A percentile compares a stretch with the other conserved stretches of the same genome.
phyloP scores from a whole-genome alignment of 768 basidiomycete genomes.

The Saitozyma podzolica region DNA sequence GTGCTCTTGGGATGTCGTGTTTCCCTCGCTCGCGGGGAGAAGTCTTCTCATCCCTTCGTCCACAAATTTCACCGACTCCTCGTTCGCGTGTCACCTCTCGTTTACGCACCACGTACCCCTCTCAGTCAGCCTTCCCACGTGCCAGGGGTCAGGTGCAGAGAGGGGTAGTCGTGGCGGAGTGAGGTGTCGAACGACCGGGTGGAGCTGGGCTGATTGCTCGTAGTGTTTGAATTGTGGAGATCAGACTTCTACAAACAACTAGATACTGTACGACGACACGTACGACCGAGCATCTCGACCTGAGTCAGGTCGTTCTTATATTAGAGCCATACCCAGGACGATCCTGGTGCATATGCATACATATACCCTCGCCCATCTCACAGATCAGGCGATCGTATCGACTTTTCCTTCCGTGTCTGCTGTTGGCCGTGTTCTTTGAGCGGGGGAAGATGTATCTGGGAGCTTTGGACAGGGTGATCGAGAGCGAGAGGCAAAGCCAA shows the following conservation, averaged over 20 bases:
- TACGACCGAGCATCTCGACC: too few species aligned
- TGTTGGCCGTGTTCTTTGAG: constrained; percentile 33
- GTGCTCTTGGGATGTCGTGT: constrained; percentile 1
- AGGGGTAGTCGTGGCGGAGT: constrained; percentile 50
- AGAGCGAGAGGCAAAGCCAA: constrained; percentile 5
- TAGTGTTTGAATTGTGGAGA: constrained; percentile 49
- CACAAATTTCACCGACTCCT: too few species aligned
- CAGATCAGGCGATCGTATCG: too few species aligned
- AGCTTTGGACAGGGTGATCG: constrained; percentile 7
- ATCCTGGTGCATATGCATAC: too few species aligned
- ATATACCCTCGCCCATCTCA: too few species aligned
- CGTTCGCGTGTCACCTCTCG: too few species aligned
- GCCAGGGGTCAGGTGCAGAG: constrained; percentile 63
- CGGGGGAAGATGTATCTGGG: constrained; percentile 31
- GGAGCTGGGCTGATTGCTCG: constrained; percentile 22
- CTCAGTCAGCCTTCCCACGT: too few species aligned
- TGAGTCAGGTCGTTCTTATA: too few species aligned
- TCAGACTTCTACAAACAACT: constrained; percentile 52
- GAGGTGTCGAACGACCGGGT: constrained; percentile 8
- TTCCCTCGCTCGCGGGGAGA: not conserved
- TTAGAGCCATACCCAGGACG: too few species aligned
- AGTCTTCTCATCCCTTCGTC: too few species aligned
- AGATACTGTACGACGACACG: constrained; percentile 3
- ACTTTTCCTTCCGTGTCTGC: too few species aligned
- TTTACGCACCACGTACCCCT: too few species aligned